Percentiles rank a stretch among this genome's conserved stretches.
Conservation (phyloP, 1,139 yeast species). For the Suhomyces ambrosiae region DNA sequence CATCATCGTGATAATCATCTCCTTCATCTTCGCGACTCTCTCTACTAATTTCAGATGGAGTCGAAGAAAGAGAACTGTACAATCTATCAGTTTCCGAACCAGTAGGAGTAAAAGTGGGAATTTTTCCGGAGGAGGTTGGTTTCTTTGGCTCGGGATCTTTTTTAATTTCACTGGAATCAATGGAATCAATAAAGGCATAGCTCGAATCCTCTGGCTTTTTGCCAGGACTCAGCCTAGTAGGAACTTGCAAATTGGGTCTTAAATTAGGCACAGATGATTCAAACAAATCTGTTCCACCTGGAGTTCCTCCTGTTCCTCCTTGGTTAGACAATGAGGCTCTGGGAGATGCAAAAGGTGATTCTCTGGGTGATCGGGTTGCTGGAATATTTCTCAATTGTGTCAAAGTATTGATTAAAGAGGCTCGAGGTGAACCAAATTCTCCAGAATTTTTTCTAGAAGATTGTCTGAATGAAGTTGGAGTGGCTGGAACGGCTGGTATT, state of each 20-base stretch:
- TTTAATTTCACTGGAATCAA: conserved; percentile 1
- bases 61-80: conserved; percentile 20
- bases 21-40: conserved; percentile 16
- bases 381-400: conserved; percentile 47
- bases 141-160: background rate
- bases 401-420: conserved; percentile 46
- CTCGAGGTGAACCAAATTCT: conserved; percentile 45
- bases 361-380: conserved; percentile 38
- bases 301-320: conserved; percentile 16
- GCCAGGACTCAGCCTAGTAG: conserved; percentile 2
- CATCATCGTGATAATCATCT: conserved; percentile 7
- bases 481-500: conserved; percentile 47
- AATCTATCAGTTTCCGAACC: conserved; percentile 13
- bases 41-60: conserved; percentile 13
- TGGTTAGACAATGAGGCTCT: conserved; percentile 45
- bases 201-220: conserved; percentile 2
- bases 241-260: conserved; percentile 11
- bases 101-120: conserved; percentile 12
- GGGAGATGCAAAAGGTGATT: conserved; percentile 51
- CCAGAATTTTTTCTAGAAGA: conserved; percentile 41
- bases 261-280: conserved; percentile 27
- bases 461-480: conserved; percentile 36
- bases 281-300: conserved; percentile 20
- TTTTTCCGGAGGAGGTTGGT: background rate
- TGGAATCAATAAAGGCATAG: conserved; percentile 1